These are phyloP conservation scores for Raphanus sativus DNA, from an alignment of 345 rosid species.

Conservation along the genomic window DNA sequence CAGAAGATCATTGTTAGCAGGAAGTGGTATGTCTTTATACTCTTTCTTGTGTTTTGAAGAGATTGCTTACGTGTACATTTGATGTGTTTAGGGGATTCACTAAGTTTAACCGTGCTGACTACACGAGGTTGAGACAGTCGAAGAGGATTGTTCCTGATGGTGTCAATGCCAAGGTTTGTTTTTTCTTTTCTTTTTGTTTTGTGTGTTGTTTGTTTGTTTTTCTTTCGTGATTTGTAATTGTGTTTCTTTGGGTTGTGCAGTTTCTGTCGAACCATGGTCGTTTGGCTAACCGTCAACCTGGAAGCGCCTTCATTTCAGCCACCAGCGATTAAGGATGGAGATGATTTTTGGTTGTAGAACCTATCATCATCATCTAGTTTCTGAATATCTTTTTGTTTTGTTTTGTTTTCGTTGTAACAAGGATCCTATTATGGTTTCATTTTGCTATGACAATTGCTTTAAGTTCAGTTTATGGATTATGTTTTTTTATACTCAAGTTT, in stretches of 20 bases:
- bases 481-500: background rate
- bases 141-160: constrained; percentile 57
- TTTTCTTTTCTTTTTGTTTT: background rate
- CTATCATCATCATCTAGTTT: constrained; percentile 18
- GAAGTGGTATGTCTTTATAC: too few species aligned
- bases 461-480: background rate
- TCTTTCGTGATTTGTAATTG: background rate
- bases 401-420: constrained; percentile 13
- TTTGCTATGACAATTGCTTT: constrained; percentile 19
- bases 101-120: constrained; percentile 53
- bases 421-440: constrained; percentile 17
- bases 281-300: constrained; percentile 44
- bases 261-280: constrained; percentile 44
- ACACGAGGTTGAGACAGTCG: constrained; percentile 45
- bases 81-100: constrained; percentile 55
- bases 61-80: background rate
- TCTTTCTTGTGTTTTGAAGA: background rate
- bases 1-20: constrained; percentile 64
- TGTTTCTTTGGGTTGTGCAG: constrained; percentile 21
- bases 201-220: background rate
- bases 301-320: constrained; percentile 44
- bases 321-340: constrained; percentile 3
- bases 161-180: constrained; percentile 53
- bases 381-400: background rate
- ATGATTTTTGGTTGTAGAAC: constrained; percentile 29